phyloP scores from a whole-genome alignment of 2,329 filamentous ascomycete species.

The Pseudogymnoascus verrucosus region DNA sequence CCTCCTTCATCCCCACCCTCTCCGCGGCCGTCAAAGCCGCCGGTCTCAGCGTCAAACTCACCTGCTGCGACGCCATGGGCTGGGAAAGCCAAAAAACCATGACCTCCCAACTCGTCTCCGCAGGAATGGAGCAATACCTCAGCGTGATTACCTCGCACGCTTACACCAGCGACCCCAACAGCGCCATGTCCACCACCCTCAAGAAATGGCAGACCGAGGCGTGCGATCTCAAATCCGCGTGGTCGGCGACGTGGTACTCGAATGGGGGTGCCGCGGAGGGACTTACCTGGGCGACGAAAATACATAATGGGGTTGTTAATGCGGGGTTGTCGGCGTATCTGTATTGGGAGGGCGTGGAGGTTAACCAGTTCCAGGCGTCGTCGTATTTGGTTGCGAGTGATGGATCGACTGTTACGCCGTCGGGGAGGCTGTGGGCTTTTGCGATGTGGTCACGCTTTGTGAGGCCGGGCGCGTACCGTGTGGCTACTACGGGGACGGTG shows the following conservation, averaged over 20 bases:
- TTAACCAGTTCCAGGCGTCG: background rate
- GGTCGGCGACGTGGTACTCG: constrained; percentile 39
- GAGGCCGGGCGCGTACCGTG: constrained; percentile 16
- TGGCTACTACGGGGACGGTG: constrained; percentile 9
- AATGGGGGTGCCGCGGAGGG: constrained; percentile 42
- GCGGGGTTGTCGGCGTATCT: constrained; percentile 44
- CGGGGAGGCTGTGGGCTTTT: constrained; percentile 19
- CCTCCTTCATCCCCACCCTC: constrained; percentile 41
- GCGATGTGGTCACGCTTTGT: constrained; percentile 16
- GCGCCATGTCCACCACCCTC: constrained; percentile 33
- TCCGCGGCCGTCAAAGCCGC: constrained; percentile 30
- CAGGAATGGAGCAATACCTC: constrained; percentile 31
- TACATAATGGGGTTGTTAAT: constrained; percentile 41
- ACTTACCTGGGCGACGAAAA: constrained; percentile 47
- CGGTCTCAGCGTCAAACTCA: constrained; percentile 32
- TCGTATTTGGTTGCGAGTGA: background rate
- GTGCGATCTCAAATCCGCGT: constrained; percentile 37
- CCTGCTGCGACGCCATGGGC: constrained; percentile 38
- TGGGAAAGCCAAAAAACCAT: constrained; percentile 33
- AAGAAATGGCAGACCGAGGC: constrained; percentile 46
- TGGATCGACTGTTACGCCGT: background rate
- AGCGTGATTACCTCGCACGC: constrained; percentile 34
- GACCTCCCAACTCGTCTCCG: constrained; percentile 31
- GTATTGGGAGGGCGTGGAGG: constrained; percentile 35
- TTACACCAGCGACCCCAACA: constrained; percentile 33